Evolutionary conservation across 2,329 filamentous ascomycete species (phyloP).

Genomic region (Massarina eburnea): DNA sequence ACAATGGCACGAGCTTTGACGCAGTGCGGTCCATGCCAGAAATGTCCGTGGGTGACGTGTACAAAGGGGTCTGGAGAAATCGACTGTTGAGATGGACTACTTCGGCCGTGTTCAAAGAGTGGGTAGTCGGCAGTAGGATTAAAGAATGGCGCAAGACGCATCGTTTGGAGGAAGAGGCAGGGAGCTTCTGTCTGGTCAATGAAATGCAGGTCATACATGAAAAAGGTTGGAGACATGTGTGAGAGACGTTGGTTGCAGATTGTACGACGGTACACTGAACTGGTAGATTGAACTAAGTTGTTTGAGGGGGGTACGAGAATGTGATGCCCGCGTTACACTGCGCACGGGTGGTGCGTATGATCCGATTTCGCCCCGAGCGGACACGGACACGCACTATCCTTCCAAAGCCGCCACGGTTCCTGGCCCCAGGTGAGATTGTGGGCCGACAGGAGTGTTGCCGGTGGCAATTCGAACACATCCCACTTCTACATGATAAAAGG

Average conservation of each 20-base stretch:
- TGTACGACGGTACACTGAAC: not conserved
- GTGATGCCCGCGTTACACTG: too few relatives aligned
- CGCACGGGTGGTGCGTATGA: too few relatives aligned
- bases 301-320: too few relatives aligned
- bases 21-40: not conserved
- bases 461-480: too few relatives aligned
- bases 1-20: slow-evolving; percentile 46
- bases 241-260: slow-evolving; percentile 1
- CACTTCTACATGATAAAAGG: too few relatives aligned
- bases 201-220: slow-evolving; percentile 43
- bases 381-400: too few relatives aligned
- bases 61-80: slow-evolving; percentile 8
- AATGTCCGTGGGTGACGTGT: slow-evolving; percentile 1
- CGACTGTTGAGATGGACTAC: slow-evolving; percentile 9
- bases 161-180: slow-evolving; percentile 21
- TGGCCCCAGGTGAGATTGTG: too few relatives aligned
- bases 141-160: slow-evolving; percentile 13
- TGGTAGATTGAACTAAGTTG: too few relatives aligned
- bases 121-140: slow-evolving; percentile 3
- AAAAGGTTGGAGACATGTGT: slow-evolving; percentile 43
- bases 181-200: slow-evolving; percentile 38
- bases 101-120: slow-evolving; percentile 5
- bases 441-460: too few relatives aligned
- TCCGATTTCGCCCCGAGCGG: too few relatives aligned
- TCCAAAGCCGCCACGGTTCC: too few relatives aligned